These are phyloP conservation scores for Mycena crocata DNA, from an alignment of 768 basidiomycete species.

Conservation along the genomic window DNA sequence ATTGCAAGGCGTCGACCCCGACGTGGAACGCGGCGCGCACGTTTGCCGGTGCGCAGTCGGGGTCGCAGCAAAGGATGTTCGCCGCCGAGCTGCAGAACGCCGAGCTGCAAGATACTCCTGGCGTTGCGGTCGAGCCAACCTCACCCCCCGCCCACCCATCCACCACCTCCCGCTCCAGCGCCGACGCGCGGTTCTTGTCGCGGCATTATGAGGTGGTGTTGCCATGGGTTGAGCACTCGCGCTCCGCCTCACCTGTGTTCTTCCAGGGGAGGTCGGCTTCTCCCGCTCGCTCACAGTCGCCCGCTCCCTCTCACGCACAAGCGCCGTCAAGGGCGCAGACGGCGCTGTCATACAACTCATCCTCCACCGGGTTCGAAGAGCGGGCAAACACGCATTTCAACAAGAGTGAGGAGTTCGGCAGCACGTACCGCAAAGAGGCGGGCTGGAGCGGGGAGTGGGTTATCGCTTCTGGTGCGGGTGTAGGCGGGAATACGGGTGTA, in stretches of 20 bases:
- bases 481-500: background rate
- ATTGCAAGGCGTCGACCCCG: background rate
- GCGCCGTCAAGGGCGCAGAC: background rate
- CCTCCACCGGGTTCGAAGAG: too few relatives aligned
- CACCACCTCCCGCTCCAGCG: constrained; percentile 13
- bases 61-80: background rate
- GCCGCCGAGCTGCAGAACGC: background rate
- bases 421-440: constrained; percentile 21
- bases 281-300: background rate
- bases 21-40: background rate
- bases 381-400: too few relatives aligned
- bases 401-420: background rate
- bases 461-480: too few relatives aligned
- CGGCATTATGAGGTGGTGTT: constrained; percentile 10
- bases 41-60: background rate
- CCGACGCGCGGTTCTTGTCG: constrained; percentile 20
- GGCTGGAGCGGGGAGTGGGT: constrained; percentile 32
- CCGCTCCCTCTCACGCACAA: background rate
- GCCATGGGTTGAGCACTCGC: background rate
- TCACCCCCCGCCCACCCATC: constrained; percentile 2
- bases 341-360: too few relatives aligned
- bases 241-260: background rate
- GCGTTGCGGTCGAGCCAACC: background rate
- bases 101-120: background rate
- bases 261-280: background rate